These are phyloP conservation scores for Boletus sensibilis DNA, from an alignment of 768 basidiomycete species.

Conservation along the genomic window DNA sequence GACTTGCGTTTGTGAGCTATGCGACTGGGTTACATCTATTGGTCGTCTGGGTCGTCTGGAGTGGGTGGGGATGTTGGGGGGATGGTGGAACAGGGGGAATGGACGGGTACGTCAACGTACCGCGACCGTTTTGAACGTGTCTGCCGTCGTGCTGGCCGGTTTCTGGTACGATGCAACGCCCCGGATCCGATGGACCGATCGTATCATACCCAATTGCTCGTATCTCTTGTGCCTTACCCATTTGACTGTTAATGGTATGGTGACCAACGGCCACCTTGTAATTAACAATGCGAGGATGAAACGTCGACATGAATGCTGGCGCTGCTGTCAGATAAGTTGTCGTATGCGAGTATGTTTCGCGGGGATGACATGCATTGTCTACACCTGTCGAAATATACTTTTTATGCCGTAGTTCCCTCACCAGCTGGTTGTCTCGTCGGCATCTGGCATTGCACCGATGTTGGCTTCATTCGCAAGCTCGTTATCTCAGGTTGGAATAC, in stretches of 20 bases:
- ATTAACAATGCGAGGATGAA: too few species aligned
- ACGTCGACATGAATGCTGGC: too few species aligned
- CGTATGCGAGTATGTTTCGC: too few species aligned
- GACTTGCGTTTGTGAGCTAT: constrained; percentile 88
- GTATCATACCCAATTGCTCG: background rate
- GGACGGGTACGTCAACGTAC: constrained; percentile 10
- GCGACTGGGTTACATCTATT: constrained; percentile 77
- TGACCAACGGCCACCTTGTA: background rate
- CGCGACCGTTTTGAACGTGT: constrained; percentile 17
- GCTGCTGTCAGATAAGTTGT: too few species aligned
- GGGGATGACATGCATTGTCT: too few species aligned
- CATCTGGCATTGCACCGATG: too few species aligned
- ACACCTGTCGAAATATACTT: too few species aligned
- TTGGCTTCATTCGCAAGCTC: background rate
- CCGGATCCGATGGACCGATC: background rate
- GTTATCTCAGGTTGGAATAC: constrained; percentile 74
- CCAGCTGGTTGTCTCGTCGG: too few species aligned
- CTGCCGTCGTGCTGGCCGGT: background rate
- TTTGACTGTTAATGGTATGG: background rate
- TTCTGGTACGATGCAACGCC: background rate
- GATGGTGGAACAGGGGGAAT: constrained; percentile 35
- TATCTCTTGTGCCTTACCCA: background rate
- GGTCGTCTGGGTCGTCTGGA: constrained; percentile 65
- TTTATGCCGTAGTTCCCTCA: too few species aligned
- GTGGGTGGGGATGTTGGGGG: constrained; percentile 62